Evolutionary conservation across 331 rosid species (phyloP), one percentile per base, ranked within the genome.

Genomic region (Phaseolus coccineus): DNA sequence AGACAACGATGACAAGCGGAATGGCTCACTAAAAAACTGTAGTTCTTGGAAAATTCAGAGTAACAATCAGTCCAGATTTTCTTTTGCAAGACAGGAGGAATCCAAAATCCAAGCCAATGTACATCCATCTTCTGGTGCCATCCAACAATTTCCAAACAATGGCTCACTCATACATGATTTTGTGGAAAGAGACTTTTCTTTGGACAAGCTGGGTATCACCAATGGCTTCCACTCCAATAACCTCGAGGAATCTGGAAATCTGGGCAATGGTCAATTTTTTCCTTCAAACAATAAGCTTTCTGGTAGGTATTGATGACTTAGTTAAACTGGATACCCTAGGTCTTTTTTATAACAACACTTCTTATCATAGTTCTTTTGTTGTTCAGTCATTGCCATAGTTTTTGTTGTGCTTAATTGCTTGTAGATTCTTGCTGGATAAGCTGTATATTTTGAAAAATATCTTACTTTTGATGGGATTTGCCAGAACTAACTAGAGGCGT

Each of bases 71-170:
- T 92, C 97, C 35, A 87, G 97, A 70, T 95, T 95, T 67, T 92
- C 97, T 72, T 95, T 94, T 80, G 98, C 98, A 31, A 85, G 97
- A 62, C 97, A 90, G 73, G 97, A 91, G 81, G 97, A 92, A 61
- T 77, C 90, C 65, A 82, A 76, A 76, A 74, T 83, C 74, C 90
- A 80, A 68, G 78, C 76, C 72, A 87, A 87, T 82, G 62, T 77
- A 78, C 90, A 82, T 67, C 83, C 89, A 31, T 89, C 91, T 64
- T 78, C 50, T 69, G 84, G 78, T 81, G 77, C 73, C 8, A 56
- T 40, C 37, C 91, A 85, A 31, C 94, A 74, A 67, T 47, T 83
- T 53, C 82, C 89, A 19, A 85, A 71, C 74, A 87, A 76, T 27
- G 82, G 53, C 14, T 76, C 97, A 15, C 82, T 86, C 31, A 25